Percentiles rank a stretch among this genome's conserved stretches.
Evolutionary conservation across 441 rosid genomes (phyloP).

Genomic region (Gossypium davidsonii): DNA sequence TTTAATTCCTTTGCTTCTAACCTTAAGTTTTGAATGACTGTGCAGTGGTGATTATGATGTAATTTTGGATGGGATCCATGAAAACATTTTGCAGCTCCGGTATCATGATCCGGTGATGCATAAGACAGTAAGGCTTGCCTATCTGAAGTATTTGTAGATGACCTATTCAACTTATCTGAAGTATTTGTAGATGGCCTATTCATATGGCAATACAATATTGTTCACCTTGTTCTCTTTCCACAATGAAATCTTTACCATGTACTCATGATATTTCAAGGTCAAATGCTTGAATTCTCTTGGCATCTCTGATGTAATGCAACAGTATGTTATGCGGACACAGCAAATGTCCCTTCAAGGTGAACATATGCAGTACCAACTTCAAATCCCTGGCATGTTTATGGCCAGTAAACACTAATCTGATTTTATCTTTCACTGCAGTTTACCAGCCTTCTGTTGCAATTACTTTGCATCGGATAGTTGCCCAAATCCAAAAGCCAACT

Average conservation of each 20-base stretch:
- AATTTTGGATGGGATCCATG: constrained; percentile 82
- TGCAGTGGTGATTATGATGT: constrained; percentile 93
- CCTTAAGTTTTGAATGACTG: constrained; percentile 25
- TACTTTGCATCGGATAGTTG: constrained; percentile 55
- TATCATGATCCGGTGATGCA: constrained; percentile 96
- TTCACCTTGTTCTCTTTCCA: constrained; percentile 17
- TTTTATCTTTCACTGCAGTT: constrained; percentile 39
- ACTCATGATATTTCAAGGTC: constrained; percentile 43
- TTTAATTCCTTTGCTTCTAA: constrained; percentile 10
- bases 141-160: constrained; percentile 14
- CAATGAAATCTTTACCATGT: constrained; percentile 13
- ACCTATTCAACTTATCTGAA: constrained; percentile 7
- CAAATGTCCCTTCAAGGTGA: constrained; percentile 72
- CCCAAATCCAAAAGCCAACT: constrained; percentile 79
- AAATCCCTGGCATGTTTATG: not conserved
- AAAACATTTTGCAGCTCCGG: constrained; percentile 76
- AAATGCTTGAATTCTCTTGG: constrained; percentile 73
- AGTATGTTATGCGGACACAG: constrained; percentile 67
- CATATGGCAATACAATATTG: constrained; percentile 16
- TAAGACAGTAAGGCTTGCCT: constrained; percentile 70
- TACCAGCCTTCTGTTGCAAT: constrained; percentile 71
- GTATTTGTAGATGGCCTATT: constrained; percentile 12
- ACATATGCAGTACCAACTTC: constrained; percentile 3
- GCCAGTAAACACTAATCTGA: not conserved
- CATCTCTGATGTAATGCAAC: constrained; percentile 67